phyloP scores from a whole-genome alignment of 2,329 filamentous ascomycete genomes.

The Penicillium sp. region DNA sequence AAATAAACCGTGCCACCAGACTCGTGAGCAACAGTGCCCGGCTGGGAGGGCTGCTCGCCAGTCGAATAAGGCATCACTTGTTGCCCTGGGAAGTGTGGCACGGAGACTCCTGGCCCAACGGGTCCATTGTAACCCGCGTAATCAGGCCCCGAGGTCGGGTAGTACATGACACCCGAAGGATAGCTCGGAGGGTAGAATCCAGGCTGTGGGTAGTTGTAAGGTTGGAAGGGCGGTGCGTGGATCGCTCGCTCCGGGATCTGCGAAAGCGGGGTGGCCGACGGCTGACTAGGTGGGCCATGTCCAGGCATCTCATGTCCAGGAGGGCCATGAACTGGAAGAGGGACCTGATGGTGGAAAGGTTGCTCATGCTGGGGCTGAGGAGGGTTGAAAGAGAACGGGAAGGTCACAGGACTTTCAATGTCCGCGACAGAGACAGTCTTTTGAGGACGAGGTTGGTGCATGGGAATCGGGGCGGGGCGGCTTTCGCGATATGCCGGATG shows the following conservation, averaged over 20 bases:
- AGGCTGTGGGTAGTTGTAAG: conserved; percentile 59
- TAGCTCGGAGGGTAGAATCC: conserved; percentile 59
- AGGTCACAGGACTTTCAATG: conserved; percentile 75
- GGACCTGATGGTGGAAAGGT: conserved; percentile 94
- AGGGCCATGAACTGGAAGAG: conserved; percentile 63
- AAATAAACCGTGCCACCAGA: conserved; percentile 96
- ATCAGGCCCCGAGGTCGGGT: conserved; percentile 50
- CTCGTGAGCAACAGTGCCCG: conserved; percentile 71
- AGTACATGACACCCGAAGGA: conserved; percentile 64
- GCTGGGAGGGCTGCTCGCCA: conserved; percentile 45
- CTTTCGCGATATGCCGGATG: conserved; percentile 58
- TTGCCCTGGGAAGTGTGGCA: conserved; percentile 56
- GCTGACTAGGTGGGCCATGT: conserved; percentile 65
- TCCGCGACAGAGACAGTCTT: conserved; percentile 90
- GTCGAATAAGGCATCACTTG: conserved; percentile 40
- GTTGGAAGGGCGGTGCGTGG: conserved; percentile 85
- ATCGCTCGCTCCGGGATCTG: conserved; percentile 92
- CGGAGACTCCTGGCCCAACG: conserved; percentile 47
- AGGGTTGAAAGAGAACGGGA: conserved; percentile 56
- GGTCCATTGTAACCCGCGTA: conserved; percentile 44
- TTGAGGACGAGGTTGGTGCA: conserved; percentile 93
- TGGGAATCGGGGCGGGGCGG: conserved; percentile 61
- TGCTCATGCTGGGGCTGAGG: conserved; percentile 68
- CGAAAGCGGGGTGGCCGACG: conserved; percentile 75
- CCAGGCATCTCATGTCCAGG: conserved; percentile 49